phyloP scores from a whole-genome alignment of 2,329 filamentous ascomycete genomes.

The Balansia obtecta region DNA sequence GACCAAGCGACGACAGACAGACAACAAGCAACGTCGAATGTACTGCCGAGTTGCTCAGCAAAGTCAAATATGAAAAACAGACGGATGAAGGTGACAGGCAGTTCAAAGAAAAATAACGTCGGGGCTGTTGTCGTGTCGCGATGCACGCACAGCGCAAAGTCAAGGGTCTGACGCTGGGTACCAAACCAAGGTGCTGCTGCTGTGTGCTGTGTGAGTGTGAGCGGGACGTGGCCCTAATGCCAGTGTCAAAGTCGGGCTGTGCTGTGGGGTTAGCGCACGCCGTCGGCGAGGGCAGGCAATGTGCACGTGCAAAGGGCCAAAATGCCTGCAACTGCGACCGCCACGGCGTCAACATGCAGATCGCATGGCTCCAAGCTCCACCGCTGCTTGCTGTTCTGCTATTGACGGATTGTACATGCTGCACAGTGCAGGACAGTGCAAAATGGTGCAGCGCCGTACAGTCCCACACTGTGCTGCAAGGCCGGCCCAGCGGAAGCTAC shows the following conservation, averaged over 20 bases:
- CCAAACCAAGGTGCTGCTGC: too few species aligned
- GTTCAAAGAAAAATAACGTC: too few species aligned
- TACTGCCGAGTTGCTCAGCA: not conserved
- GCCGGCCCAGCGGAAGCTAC: not conserved
- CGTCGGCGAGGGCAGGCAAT: not conserved
- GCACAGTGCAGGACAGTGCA: too few species aligned
- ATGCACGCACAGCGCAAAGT: not conserved
- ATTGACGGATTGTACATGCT: too few species aligned
- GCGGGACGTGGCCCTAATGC: not conserved
- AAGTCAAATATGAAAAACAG: not conserved
- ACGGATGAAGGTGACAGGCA: too few species aligned
- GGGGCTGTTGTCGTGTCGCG: not conserved
- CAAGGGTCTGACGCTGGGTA: not conserved
- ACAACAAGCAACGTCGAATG: too few species aligned
- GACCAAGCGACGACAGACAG: not conserved
- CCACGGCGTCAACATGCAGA: conserved; percentile 1
- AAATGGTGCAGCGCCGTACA: too few species aligned
- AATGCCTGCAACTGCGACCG: not conserved
- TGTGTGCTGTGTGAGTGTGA: not conserved
- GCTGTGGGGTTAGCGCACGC: not conserved
- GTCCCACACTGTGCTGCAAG: too few species aligned
- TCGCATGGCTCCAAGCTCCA: not conserved
- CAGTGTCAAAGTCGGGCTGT: not conserved
- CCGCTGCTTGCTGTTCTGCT: not conserved
- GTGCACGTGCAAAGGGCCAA: not conserved